Conservation (phyloP, 2,329 filamentous ascomycete species). For the Penicillium nordicum region DNA sequence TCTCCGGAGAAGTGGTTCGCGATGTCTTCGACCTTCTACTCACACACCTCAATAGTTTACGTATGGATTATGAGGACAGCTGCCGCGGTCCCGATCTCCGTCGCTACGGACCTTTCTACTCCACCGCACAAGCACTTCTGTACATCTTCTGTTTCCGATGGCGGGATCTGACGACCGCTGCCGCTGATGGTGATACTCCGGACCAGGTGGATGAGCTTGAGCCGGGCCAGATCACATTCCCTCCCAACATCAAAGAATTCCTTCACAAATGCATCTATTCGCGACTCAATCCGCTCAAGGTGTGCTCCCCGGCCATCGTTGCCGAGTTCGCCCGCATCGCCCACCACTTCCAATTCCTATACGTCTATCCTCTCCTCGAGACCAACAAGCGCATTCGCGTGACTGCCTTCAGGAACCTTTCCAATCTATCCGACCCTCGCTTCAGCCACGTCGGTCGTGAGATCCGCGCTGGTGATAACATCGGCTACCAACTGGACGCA, state of each 20-base stretch:
- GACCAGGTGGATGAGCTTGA: constrained; percentile 53
- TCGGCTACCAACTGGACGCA: constrained; percentile 79
- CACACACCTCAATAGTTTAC: constrained; percentile 70
- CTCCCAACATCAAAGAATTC: constrained; percentile 67
- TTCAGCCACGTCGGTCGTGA: constrained; percentile 52
- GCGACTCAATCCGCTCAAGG: constrained; percentile 88
- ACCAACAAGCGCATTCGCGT: constrained; percentile 87
- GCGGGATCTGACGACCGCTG: constrained; percentile 73
- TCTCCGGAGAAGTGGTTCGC: constrained; percentile 72
- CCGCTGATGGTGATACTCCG: constrained; percentile 53
- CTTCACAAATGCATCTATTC: constrained; percentile 78
- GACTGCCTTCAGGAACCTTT: constrained; percentile 57
- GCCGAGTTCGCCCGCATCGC: constrained; percentile 86
- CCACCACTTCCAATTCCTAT: constrained; percentile 80
- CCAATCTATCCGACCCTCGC: constrained; percentile 36
- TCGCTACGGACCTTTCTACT: constrained; percentile 81
- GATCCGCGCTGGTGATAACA: constrained; percentile 62
- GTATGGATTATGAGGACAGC: constrained; percentile 65
- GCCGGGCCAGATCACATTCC: constrained; percentile 73
- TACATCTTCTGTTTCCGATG: constrained; percentile 99
- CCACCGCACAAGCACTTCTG: constrained; percentile 79
- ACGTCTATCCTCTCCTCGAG: constrained; percentile 83
- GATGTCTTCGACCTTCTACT: constrained; percentile 78
- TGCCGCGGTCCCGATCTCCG: constrained; percentile 83
- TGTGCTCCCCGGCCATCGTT: constrained; percentile 87